Percentiles rank a stretch among this genome's conserved stretches.
Evolutionary conservation across 768 basidiomycete species (phyloP).

Genomic region (Kondoa subrosea): DNA sequence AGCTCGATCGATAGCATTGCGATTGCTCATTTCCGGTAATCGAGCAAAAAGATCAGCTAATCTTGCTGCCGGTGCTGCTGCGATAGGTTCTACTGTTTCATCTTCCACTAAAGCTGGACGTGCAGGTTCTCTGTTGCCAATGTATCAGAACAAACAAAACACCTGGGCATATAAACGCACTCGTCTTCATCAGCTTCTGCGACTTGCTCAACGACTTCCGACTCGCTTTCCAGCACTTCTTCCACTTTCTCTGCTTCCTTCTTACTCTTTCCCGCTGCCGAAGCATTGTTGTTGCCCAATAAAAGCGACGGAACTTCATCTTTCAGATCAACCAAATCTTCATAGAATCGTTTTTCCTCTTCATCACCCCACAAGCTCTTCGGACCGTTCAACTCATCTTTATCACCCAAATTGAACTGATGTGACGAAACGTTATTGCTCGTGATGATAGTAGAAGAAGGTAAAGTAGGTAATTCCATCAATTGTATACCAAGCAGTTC

Average conservation of each 20-base stretch:
- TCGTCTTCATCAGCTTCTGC: conserved; percentile 38
- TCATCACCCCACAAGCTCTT: conserved; percentile 97
- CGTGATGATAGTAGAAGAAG: conserved; percentile 37
- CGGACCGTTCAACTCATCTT: conserved; percentile 41
- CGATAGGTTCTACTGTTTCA: conserved; percentile 43
- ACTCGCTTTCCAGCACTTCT: conserved; percentile 28
- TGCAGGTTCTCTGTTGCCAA: neutral
- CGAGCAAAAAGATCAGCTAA: conserved; percentile 77
- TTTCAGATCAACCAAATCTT: conserved; percentile 75
- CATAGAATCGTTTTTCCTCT: conserved; percentile 83
- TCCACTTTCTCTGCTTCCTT: neutral
- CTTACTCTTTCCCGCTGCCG: conserved; percentile 30
- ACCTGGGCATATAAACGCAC: neutral
- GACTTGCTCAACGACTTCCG: conserved; percentile 36
- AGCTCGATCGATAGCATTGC: conserved; percentile 72
- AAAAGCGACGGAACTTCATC: conserved; percentile 79
- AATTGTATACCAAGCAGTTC: conserved; percentile 72
- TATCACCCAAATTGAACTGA: conserved; percentile 29
- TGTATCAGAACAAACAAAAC: conserved; percentile 2
- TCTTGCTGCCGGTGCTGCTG: conserved; percentile 74
- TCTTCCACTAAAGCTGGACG: conserved; percentile 4
- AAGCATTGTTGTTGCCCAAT: conserved; percentile 35
- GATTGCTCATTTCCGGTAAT: conserved; percentile 84
- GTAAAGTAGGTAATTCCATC: conserved; percentile 63
- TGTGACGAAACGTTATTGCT: conserved; percentile 30